These are phyloP conservation scores for Tetrastigma voinierianum DNA, from an alignment of 164 flowering plant genomes.

Conservation along the genomic window DNA sequence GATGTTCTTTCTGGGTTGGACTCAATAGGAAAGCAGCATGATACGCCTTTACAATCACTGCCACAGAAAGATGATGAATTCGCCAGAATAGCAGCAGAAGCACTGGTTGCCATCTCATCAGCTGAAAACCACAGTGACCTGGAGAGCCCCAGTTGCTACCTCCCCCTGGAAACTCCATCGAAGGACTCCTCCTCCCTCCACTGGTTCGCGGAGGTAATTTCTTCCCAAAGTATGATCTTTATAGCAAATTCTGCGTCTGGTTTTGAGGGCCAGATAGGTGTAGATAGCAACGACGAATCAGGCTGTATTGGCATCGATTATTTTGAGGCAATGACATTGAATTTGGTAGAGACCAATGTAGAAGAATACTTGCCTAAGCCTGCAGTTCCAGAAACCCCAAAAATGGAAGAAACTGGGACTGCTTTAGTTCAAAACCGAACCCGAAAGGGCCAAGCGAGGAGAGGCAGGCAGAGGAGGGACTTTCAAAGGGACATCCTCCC, in stretches of 20 bases:
- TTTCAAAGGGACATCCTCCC: conserved; percentile 98
- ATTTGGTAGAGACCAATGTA: conserved; percentile 48
- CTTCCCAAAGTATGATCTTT: conserved; percentile 30
- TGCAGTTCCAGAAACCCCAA: conserved; percentile 38
- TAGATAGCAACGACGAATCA: conserved; percentile 14
- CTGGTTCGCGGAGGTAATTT: conserved; percentile 49
- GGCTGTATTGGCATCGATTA: conserved; percentile 55
- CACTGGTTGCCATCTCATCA: conserved; percentile 53
- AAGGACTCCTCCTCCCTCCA: conserved; percentile 28
- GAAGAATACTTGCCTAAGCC: conserved; percentile 66
- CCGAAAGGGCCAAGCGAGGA: conserved; percentile 72
- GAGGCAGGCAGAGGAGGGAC: conserved; percentile 93
- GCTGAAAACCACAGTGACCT: conserved; percentile 1
- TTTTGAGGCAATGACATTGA: conserved; percentile 83
- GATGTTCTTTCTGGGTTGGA: conserved; percentile 24
- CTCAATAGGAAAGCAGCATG: conserved; percentile 8
- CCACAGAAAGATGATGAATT: conserved; percentile 22
- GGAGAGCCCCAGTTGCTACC: conserved; percentile 7
- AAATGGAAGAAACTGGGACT: conserved; percentile 43
- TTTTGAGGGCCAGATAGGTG: conserved; percentile 15
- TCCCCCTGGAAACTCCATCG: conserved; percentile 17
- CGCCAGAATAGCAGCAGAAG: conserved; percentile 42
- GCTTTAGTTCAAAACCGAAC: conserved; percentile 28
- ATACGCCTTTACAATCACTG: conserved; percentile 7
- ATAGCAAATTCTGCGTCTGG: conserved; percentile 17